Evolutionary conservation across 164 flowering plant genomes (phyloP), one percentile per base, ranked within the genome.

Genomic region (Vitis amurensis): DNA sequence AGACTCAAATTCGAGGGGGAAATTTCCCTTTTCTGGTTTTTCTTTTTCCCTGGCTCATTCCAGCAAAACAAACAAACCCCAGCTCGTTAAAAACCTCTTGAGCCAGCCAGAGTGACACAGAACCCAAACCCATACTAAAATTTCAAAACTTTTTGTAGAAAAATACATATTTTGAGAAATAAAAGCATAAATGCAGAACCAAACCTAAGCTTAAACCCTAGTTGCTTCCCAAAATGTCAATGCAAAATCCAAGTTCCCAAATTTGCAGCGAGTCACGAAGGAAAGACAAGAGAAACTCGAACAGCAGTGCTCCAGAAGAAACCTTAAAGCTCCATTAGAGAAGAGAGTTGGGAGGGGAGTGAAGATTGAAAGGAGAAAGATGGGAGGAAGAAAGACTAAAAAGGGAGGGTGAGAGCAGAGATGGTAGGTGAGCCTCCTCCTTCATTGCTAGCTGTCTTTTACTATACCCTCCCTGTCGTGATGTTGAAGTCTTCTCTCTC

Each of bases 371-470:
- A 51, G 51, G 55, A 50, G 63, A 61, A 59, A 57, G 57, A 55
- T 67, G 59, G 53, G 75, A 55, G 64, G 27, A 63, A 66, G 61
- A 66, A 55, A 67, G 66, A 56, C 78, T 71, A 65, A 77, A 72
- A 73, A 74, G 78, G 77, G 47, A 55, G 59, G 47, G 29, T 56
- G 23, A 61, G 73, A 66, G 70, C 59, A 50, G 62, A 14, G 77
- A 56, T 59, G 88, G 85, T 87, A 82, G 93, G 91, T 87, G 87
- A 84, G 82, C 68, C 72, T 78, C 80, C 71, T 55, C 65, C 78
- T 78, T 84, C 86, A 83, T 70, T 87, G 91, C 93, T 78, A 89
- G 91, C 88, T 89, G 91, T 78, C 81, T 76, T 72, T 85, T 79
- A 65, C 80, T 31, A 56, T 61, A 47, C 70, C 49, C 56, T 71